Base-by-base conservation (phyloP, 2,329 filamentous ascomycete species). In the Apiospora saccharicola region DNA sequence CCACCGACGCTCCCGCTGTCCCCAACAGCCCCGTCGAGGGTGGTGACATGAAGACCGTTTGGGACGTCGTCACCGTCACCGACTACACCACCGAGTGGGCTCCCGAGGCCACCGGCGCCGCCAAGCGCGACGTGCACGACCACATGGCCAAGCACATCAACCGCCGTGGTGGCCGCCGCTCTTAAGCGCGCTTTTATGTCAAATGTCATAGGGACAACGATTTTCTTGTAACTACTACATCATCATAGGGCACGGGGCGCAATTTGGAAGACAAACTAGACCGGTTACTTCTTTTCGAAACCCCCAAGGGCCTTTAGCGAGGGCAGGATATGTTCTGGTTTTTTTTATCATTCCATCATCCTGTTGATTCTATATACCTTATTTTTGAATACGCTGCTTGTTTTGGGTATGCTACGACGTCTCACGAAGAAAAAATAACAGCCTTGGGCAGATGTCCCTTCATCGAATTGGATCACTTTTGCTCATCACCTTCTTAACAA, bases 21-120 rank as follows among this genome's bases (percentile, higher is more conserved):
- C 70, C 67, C 44, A 30, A 72, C 44, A 72, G 71, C 69, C 70
- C 75, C 2, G 68, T 70, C 47, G 67, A 75, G 70, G 51, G 73
- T 19, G 80, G 79, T 70, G 75, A 76, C 34, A 75, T 79, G 72
- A 80, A 77, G 61, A 87, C 84, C 34, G 81, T 86, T 70, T 85
- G 80, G 77, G 79, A 74, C 70, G 72, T 64, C 57, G 74, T 73
- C 24, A 68, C 71, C 57, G 70, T 51, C 24, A 71, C 68, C 37
- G 70, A 76, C 4, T 77, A 77, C 41, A 71, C 78, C 70, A 71
- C 41, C 46, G 41, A 34, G n/a, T 67, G 26, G 13, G 30, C 67
- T 3, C 64, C 75, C n/a, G 74, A 74, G n/a, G 44, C 77, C 30
- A 77, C 78, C 1, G 71, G 75, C 10, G 72, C 71, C 2, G 67